Evolutionary conservation across 192 early-diverging fungal genomes (phyloP), one percentile per base, ranked within the genome.

Genomic region (Spinellus fusiger): DNA sequence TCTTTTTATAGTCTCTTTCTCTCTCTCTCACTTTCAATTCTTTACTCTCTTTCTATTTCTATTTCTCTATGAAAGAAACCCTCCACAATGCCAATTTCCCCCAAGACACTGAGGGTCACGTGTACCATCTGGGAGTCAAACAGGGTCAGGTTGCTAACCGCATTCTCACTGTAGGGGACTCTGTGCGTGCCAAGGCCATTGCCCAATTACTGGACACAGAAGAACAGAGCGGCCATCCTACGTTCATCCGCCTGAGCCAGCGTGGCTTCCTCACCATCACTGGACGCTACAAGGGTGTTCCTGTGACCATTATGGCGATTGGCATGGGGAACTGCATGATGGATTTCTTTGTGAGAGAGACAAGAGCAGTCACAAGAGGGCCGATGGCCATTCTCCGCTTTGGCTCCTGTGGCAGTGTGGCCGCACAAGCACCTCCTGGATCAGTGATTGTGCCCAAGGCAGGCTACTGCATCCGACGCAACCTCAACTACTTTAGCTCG

Each of bases 331-430:
- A 81, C 16, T 71, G 86, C 3, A 93, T 92, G 86, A 91, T 91
- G 84, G 94, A 96, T 69, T 90, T 96, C 59, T 87, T 96, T 62
- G 83, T 96, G 16, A 81, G 94, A 22, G 94, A 97, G 70, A 78
- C 81, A 22, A 80, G 94, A 35, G 87, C 89, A 33, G 84, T 92
- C 4, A 81, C 86, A 5, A 64, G 80, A 10, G 94, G 94, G 0
- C 86, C 88, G 3, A 57, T 97, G 63, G 62, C 77, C 13, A 90
- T 96, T 22, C 84, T 93, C 47, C 74, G 93, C 26, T 83, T 95
- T 53, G 94, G 94, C 0, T 91, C 91, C 5, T 97, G 94, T 54
- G 93, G 93, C 6, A 88, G 85, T 26, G 74, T 94, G 27, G 80
- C 80, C 0, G 31, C 61, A 3, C 32, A 20, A 2, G 76, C 80